Percentiles rank a stretch among this genome's conserved stretches.
Evolutionary conservation across 371 early-diverging fungal species (phyloP).

Genomic region (Blyttiomyces sp.): DNA sequence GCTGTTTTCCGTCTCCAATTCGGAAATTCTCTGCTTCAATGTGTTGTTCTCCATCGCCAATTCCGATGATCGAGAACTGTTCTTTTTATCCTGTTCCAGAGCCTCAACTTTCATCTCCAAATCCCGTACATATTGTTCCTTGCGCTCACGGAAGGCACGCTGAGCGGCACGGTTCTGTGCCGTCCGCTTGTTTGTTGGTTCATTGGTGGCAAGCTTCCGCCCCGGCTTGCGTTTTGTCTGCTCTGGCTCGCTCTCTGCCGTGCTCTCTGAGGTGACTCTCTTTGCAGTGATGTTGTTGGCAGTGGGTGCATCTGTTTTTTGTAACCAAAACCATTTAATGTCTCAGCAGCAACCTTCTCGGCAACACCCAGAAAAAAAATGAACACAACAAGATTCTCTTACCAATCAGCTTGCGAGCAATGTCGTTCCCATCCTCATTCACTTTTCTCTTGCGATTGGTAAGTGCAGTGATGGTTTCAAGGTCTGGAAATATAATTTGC

Average conservation of each 20-base stretch:
- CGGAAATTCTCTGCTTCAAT: slow-evolving; percentile 19
- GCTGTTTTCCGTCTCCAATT: slow-evolving; percentile 34
- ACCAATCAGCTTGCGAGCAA: too few species aligned
- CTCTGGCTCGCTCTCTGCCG: not conserved
- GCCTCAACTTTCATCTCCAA: slow-evolving; percentile 31
- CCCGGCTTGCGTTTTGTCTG: slow-evolving; percentile 75
- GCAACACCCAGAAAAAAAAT: too few species aligned
- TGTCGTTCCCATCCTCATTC: too few species aligned
- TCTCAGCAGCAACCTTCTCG: too few species aligned
- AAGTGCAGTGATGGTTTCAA: slow-evolving; percentile 12
- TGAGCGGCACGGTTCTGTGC: slow-evolving; percentile 47
- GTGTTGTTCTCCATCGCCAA: slow-evolving; percentile 27
- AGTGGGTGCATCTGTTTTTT: not conserved
- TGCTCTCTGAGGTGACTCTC: too few species aligned
- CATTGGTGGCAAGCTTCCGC: slow-evolving; percentile 60
- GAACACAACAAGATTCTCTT: too few species aligned
- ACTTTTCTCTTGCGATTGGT: slow-evolving; percentile 10
- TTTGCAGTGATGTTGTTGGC: not conserved
- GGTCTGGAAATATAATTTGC: slow-evolving; percentile 15
- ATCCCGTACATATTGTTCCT: slow-evolving; percentile 36
- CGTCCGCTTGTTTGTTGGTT: slow-evolving; percentile 45
- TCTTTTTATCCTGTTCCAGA: slow-evolving; percentile 16
- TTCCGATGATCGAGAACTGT: slow-evolving; percentile 1
- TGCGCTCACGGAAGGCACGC: slow-evolving; percentile 37
- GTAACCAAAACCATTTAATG: not conserved